Conservation (phyloP, 148 eudicot genomes). For the Silene conica region DNA sequence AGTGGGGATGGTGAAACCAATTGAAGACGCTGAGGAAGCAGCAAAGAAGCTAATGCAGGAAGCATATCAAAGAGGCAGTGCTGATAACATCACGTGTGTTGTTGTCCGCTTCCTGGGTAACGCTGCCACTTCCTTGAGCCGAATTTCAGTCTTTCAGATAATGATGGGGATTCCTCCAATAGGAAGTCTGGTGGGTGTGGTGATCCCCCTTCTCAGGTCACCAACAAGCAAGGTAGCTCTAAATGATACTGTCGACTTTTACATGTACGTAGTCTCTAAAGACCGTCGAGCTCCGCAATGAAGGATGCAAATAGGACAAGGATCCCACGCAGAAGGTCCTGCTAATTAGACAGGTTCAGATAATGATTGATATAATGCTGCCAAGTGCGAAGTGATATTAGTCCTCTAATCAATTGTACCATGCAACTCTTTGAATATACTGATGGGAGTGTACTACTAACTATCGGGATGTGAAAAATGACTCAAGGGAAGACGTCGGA, state of each 20-base stretch:
- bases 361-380: not conserved
- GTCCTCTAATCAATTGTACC: not conserved
- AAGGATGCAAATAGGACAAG: not conserved
- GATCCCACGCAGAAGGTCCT: not conserved
- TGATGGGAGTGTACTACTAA: no score
- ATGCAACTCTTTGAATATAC: not conserved
- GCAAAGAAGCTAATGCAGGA: constrained; percentile 83
- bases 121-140: constrained; percentile 13
- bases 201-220: constrained; percentile 13
- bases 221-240: constrained; percentile 5
- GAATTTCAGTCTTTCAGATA: constrained; percentile 13
- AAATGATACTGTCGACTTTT: constrained; percentile 6
- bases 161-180: constrained; percentile 21
- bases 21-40: constrained; percentile 69
- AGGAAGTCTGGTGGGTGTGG: constrained; percentile 6
- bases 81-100: constrained; percentile 72
- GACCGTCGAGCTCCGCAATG: not conserved
- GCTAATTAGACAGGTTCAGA: not conserved
- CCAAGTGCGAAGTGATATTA: not conserved
- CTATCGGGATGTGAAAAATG: not conserved
- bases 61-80: constrained; percentile 84
- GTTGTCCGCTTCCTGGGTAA: constrained; percentile 61
- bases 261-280: not conserved
- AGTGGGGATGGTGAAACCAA: constrained; percentile 71
- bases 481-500: not conserved